Conservation (phyloP, 2,329 filamentous ascomycete species). For the Capronia epimyces region DNA sequence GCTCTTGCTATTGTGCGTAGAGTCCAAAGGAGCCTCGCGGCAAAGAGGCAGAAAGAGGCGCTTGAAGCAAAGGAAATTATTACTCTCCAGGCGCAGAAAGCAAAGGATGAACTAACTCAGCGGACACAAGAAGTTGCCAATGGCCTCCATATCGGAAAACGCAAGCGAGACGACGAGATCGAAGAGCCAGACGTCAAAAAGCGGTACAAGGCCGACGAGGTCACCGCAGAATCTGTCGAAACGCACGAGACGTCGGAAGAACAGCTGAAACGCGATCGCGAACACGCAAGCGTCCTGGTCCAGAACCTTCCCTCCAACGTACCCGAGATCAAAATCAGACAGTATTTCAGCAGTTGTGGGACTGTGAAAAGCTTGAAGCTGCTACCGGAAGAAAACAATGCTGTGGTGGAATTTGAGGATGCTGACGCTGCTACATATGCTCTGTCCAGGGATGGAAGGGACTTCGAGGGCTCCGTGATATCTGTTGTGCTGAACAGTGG, state of each 20-base stretch:
- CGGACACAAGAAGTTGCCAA: slow-evolving; percentile 27
- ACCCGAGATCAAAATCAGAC: slow-evolving; percentile 66
- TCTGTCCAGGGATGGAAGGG: slow-evolving; percentile 73
- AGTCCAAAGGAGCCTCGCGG: slow-evolving; percentile 57
- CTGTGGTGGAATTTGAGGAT: slow-evolving; percentile 78
- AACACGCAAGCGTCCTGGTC: slow-evolving; percentile 80
- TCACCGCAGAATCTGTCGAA: slow-evolving; percentile 29
- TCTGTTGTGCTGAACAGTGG: slow-evolving; percentile 68
- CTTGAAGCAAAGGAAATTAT: slow-evolving; percentile 48
- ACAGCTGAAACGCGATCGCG: slow-evolving; percentile 70
- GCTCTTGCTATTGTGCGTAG: slow-evolving; percentile 70
- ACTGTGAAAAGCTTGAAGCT: slow-evolving; percentile 72
- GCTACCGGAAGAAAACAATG: slow-evolving; percentile 59
- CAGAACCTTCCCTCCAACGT: slow-evolving; percentile 66
- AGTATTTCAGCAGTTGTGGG: slow-evolving; percentile 90
- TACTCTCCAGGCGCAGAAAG: slow-evolving; percentile 30
- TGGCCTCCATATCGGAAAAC: slow-evolving; percentile 49
- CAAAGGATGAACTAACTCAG: slow-evolving; percentile 30
- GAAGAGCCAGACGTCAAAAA: slow-evolving; percentile 57
- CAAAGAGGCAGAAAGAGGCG: slow-evolving; percentile 62
- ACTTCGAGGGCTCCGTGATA: slow-evolving; percentile 67
- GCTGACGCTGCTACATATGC: slow-evolving; percentile 77
- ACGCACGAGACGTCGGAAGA: slow-evolving; percentile 36
- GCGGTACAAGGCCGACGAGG: slow-evolving; percentile 54
- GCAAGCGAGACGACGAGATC: slow-evolving; percentile 63